Base-by-base conservation (phyloP, 2,329 filamentous ascomycete species). In the Fusarium xylarioides region DNA sequence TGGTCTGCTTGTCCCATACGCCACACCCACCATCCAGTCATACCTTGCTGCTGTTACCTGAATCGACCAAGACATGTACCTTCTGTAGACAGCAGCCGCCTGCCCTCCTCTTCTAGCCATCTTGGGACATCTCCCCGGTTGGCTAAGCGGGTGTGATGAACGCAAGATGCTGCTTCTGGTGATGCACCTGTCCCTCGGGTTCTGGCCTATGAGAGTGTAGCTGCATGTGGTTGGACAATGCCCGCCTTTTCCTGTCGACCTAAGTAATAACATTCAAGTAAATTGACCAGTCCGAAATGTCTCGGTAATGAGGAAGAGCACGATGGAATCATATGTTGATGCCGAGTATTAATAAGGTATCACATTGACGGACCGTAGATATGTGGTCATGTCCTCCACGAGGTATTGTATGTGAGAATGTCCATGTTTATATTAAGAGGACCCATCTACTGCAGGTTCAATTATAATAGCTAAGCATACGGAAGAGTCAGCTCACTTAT, bases 111-210 rank as follows among this genome's bases (percentile, higher is more conserved):
- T 47, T 58, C 71, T 74, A 74, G 64, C 66, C 71, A 57, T 72
- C 52, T 64, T 69, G n/a, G 71, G 71, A 64, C 47, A 56, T 69
- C 44, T 65, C 56, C 59, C 71, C 71, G 71, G 71, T 72, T 74
- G 71, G 71, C 49, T 28, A 56, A 68, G 66, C 60, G 42, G 57
- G 50, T 74, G 71, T 73, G 71, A 73, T 70, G 66, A 57, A 74
- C 66, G 66, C 71, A 73, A 38, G 43, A 66, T 74, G 70, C 71
- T 73, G 58, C 49, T 71, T 71, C 63, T 71, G 67, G 62, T 63
- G 68, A 70, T 70, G 62, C 61, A 62, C 49, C 67, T 73, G 50
- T 63, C 53, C 40, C 50, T 70, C 70, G 37, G 54, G 57, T 58
- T 68, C 65, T 61, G 42, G 43, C 63, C 59, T 64, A 49, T 67